phyloP scores from a whole-genome alignment of 257 asterid species.

The Fraxinus cuspidata region DNA sequence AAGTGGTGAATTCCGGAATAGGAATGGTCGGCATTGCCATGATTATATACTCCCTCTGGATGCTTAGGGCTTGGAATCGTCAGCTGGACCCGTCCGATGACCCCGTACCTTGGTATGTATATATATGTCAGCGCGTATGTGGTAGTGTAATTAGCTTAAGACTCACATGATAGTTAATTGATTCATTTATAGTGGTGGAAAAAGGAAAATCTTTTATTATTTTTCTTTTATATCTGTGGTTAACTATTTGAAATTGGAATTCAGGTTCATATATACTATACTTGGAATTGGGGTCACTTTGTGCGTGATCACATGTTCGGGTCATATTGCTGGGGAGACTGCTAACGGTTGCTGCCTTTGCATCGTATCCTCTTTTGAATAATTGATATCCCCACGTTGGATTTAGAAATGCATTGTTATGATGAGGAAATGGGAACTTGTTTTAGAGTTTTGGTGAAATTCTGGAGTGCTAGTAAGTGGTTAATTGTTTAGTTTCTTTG shows the following conservation, averaged over 20 bases:
- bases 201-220: background rate
- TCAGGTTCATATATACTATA: constrained; percentile 64
- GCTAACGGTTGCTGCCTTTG: constrained; percentile 65
- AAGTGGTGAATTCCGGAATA: constrained; percentile 67
- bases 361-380: constrained; percentile 53
- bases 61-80: constrained; percentile 77
- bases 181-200: background rate
- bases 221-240: background rate
- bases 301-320: constrained; percentile 55
- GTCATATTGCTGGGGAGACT: constrained; percentile 74
- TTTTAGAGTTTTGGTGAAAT: background rate
- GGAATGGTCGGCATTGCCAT: constrained; percentile 82
- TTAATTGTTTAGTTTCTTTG: background rate
- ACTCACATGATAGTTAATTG: background rate
- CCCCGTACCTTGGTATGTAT: constrained; percentile 63
- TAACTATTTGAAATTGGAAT: constrained; percentile 10
- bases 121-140: background rate
- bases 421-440: background rate
- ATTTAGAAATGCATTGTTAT: background rate
- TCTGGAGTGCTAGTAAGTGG: background rate
- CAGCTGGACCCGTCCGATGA: constrained; percentile 38
- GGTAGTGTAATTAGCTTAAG: constrained; percentile 1
- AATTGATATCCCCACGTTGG: background rate
- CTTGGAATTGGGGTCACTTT: constrained; percentile 59
- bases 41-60: constrained; percentile 82